A percentile compares a stretch with the other conserved stretches of the same genome.
Evolutionary conservation across 2,329 filamentous ascomycete genomes (phyloP).

Genomic region (Byssothecium circinans): DNA sequence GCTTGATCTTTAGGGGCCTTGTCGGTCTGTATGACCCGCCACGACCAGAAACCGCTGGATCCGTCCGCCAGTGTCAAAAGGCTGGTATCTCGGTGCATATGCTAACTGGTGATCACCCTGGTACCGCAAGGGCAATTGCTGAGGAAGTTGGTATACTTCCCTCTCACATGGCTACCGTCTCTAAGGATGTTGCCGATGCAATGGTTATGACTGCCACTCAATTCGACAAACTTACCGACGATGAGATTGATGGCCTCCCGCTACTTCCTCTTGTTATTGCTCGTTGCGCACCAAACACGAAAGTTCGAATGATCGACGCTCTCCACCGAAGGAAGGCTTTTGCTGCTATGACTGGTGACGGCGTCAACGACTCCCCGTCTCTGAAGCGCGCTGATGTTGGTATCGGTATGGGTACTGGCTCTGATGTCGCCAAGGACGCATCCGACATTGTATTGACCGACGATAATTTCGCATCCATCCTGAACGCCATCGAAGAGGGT

Average conservation of each 20-base stretch:
- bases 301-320: conserved; percentile 88
- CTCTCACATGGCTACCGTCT: conserved; percentile 21
- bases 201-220: conserved; percentile 54
- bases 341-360: conserved; percentile 87
- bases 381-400: conserved; percentile 80
- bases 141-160: conserved; percentile 52
- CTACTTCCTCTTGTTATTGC: conserved; percentile 80
- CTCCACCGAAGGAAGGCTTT: conserved; percentile 75
- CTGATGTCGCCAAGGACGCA: conserved; percentile 83
- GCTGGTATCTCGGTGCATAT: conserved; percentile 54
- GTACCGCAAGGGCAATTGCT: conserved; percentile 51
- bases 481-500: conserved; percentile 80
- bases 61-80: conserved; percentile 48
- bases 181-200: conserved; percentile 31
- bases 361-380: conserved; percentile 83
- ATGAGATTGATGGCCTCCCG: conserved; percentile 72
- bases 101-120: conserved; percentile 52
- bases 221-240: conserved; percentile 76
- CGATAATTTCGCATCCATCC: conserved; percentile 86
- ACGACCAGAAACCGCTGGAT: conserved; percentile 71
- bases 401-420: conserved; percentile 88
- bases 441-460: conserved; percentile 83
- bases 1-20: conserved; percentile 74
- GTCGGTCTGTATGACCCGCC: conserved; percentile 86
- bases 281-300: conserved; percentile 81